Evolutionary conservation across 768 basidiomycete genomes (phyloP).

Genomic region (Phlebiopsis flavidoalba): DNA sequence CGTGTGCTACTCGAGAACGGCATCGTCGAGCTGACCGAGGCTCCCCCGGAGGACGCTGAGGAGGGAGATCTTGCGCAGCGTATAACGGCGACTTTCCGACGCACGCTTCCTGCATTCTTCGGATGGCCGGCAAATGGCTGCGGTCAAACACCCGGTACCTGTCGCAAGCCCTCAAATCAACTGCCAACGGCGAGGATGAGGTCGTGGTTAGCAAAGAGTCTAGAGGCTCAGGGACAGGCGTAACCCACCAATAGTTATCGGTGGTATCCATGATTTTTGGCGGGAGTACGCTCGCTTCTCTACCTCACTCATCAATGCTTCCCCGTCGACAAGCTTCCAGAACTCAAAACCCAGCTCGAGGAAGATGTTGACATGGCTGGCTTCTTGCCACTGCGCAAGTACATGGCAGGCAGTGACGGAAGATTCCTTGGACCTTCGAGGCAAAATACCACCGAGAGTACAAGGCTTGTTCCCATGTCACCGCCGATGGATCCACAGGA

Average conservation of each 20-base stretch:
- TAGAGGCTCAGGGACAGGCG: conserved; percentile 22
- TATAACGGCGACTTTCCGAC: conserved; percentile 82
- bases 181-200: conserved; percentile 25
- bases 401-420: conserved; percentile 38
- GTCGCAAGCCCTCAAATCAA: conserved; percentile 31
- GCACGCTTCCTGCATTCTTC: conserved; percentile 81
- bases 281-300: conserved; percentile 61
- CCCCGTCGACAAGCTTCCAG: conserved; percentile 57
- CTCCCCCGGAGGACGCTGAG: conserved; percentile 46
- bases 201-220: background rate
- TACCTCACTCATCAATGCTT: conserved; percentile 52
- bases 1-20: conserved; percentile 63
- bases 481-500: background rate
- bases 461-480: background rate
- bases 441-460: background rate
- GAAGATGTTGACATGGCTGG: conserved; percentile 90
- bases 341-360: conserved; percentile 60
- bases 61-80: conserved; percentile 67
- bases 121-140: conserved; percentile 89
- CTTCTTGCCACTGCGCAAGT: conserved; percentile 73
- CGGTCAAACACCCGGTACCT: conserved; percentile 69
- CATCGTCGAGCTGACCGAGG: conserved; percentile 51
- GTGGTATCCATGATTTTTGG: conserved; percentile 60
- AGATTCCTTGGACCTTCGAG: conserved; percentile 7
- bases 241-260: conserved; percentile 32